Conservation (phyloP, 78 protist genomes). For the Bigelowiella natans region DNA sequence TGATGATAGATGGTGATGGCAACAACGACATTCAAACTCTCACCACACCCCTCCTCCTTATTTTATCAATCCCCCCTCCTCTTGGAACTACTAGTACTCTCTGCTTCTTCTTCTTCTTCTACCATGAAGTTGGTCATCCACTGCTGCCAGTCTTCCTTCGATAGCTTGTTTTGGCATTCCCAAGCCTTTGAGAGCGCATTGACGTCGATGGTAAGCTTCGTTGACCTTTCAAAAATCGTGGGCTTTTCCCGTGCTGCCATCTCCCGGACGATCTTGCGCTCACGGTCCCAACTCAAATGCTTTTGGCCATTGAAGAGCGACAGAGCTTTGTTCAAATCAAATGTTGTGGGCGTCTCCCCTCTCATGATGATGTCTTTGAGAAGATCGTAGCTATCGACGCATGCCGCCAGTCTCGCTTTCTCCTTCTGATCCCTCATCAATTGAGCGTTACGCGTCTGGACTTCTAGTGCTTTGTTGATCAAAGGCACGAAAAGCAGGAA, state of each 20-base stretch:
- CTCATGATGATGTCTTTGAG: not conserved
- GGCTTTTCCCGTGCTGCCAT: not conserved
- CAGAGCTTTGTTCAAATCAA: not conserved
- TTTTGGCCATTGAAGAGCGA: not conserved
- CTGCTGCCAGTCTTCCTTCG: conserved; percentile 86
- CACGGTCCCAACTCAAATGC: not conserved
- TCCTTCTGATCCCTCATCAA: not conserved
- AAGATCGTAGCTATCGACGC: not conserved
- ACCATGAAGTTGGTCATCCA: conserved; percentile 76
- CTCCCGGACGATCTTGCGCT: not conserved
- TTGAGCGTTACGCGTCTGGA: not conserved
- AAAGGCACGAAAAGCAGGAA: conserved; percentile 68
- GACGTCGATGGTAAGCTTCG: conserved; percentile 54
- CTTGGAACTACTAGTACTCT: too few species aligned
- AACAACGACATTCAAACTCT: too few species aligned
- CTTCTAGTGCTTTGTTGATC: conserved; percentile 20
- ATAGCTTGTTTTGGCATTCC: conserved; percentile 61
- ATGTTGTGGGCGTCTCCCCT: not conserved
- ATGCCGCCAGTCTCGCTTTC: not conserved
- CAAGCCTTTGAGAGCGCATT: conserved; percentile 58
- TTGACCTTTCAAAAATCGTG: not conserved
- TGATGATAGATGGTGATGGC: not conserved
- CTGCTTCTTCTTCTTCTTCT: too few species aligned
- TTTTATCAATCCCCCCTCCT: too few species aligned
- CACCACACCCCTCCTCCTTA: too few species aligned